Percentiles rank a stretch among this genome's conserved stretches.
Conservation (phyloP, 495 filamentous ascomycete species). For the Achaetomiella virescens region DNA sequence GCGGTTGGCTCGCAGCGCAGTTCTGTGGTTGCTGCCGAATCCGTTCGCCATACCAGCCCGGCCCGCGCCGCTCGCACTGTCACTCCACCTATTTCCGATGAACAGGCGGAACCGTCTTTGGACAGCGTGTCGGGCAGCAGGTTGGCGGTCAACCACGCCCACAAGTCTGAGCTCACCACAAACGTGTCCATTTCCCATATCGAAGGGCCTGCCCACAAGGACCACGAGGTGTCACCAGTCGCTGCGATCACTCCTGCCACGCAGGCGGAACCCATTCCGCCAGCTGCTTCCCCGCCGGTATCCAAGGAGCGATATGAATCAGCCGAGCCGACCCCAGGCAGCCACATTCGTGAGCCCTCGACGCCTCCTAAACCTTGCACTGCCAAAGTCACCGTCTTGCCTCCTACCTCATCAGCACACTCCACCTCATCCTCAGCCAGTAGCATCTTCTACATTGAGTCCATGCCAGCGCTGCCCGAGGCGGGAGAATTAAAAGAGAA, state of each 20-base stretch:
- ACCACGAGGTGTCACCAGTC: conserved; percentile 12
- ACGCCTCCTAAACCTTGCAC: conserved; percentile 23
- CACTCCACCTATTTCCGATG: conserved; percentile 39
- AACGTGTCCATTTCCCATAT: conserved; percentile 33
- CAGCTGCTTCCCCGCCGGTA: conserved; percentile 12
- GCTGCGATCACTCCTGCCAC: conserved; percentile 8
- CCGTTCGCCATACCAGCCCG: conserved; percentile 25
- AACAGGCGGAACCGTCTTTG: conserved; percentile 15
- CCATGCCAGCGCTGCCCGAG: conserved; percentile 18
- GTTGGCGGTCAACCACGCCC: conserved; percentile 10
- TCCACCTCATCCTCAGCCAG: conserved; percentile 19
- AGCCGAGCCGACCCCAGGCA: conserved; percentile 7
- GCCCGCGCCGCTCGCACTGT: conserved; percentile 33
- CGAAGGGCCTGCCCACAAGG: conserved; percentile 20
- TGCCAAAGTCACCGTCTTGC: conserved; percentile 33
- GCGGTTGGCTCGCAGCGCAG: conserved; percentile 35
- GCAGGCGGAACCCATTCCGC: conserved; percentile 2
- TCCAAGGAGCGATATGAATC: conserved; percentile 2
- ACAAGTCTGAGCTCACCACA: conserved; percentile 21
- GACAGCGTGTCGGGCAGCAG: conserved; percentile 19
- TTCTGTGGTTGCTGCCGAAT: conserved; percentile 37
- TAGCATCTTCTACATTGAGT: conserved; percentile 25
- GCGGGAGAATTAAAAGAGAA: conserved; percentile 21
- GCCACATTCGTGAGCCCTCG: conserved; percentile 1
- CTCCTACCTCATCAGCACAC: not conserved